These are phyloP conservation scores for Fusarium circinatum DNA, from an alignment of 2,329 filamentous ascomycete species.

Conservation along the genomic window DNA sequence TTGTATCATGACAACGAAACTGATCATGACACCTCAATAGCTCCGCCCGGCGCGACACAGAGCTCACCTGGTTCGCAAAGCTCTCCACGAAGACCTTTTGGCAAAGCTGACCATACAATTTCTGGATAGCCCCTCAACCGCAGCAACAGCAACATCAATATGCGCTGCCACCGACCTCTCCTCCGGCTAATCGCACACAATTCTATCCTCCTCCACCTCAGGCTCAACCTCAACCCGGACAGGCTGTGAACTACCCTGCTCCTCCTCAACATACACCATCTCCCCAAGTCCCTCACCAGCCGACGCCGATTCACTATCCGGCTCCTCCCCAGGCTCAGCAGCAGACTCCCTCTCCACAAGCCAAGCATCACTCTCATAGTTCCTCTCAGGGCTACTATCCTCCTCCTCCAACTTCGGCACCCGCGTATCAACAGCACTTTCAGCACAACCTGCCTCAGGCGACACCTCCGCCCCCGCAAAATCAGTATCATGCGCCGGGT, in stretches of 20 bases:
- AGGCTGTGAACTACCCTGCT: conserved; percentile 40
- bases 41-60: conserved; percentile 53
- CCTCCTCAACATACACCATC: conserved; percentile 43
- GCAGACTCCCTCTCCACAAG: conserved; percentile 36
- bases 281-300: conserved; percentile 36
- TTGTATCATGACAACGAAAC: conserved; percentile 21
- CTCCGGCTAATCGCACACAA: conserved; percentile 57
- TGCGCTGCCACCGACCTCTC: conserved; percentile 59
- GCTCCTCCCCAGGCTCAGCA: conserved; percentile 39
- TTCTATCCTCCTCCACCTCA: conserved; percentile 57
- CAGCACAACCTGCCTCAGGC: conserved; percentile 41
- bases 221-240: conserved; percentile 48
- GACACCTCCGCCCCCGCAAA: conserved; percentile 32
- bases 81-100: neutral
- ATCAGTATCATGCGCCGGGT: conserved; percentile 41
- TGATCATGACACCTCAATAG: conserved; percentile 45
- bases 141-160: conserved; percentile 53
- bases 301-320: conserved; percentile 31
- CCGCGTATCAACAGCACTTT: conserved; percentile 38
- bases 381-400: conserved; percentile 32
- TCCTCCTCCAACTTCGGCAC: conserved; percentile 37
- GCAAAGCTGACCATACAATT: conserved; percentile 23
- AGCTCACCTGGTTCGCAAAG: conserved; percentile 44
- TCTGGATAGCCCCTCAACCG: conserved; percentile 34
- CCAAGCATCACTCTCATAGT: conserved; percentile 39